Evolutionary conservation across 2,329 filamentous ascomycete species (phyloP).

Genomic region (Talaromyces sp.): DNA sequence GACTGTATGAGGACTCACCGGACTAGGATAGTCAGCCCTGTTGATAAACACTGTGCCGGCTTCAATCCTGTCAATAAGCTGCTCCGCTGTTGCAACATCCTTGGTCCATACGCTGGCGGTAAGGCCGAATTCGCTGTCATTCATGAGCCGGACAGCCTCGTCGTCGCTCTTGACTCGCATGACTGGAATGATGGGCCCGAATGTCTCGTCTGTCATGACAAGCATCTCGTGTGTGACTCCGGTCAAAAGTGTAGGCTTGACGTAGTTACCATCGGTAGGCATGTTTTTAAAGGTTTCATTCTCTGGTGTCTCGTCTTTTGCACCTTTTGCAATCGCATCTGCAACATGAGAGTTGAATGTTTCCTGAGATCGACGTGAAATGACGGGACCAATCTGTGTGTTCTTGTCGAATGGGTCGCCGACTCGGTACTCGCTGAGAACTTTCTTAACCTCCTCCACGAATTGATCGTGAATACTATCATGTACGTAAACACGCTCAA

Average conservation of each 20-base stretch:
- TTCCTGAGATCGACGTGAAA: conserved; percentile 74
- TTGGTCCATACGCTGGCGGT: conserved; percentile 98
- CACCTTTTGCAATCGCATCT: conserved; percentile 79
- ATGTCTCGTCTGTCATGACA: conserved; percentile 92
- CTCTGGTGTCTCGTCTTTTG: conserved; percentile 76
- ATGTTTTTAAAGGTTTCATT: conserved; percentile 72
- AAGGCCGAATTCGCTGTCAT: conserved; percentile 88
- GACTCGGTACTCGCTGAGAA: conserved; percentile 75
- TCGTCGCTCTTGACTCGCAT: conserved; percentile 79
- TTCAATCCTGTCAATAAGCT: conserved; percentile 76
- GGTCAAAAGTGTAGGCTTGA: conserved; percentile 78
- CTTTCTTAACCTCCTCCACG: conserved; percentile 71
- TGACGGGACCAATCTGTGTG: conserved; percentile 83
- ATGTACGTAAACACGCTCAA: conserved; percentile 89
- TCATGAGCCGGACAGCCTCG: conserved; percentile 83
- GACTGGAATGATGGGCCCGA: conserved; percentile 86
- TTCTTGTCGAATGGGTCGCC: conserved; percentile 78
- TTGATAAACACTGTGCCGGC: conserved; percentile 97
- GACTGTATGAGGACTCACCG: conserved; percentile 58
- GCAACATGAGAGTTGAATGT: conserved; percentile 74
- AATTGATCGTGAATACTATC: conserved; percentile 81
- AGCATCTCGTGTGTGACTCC: conserved; percentile 77
- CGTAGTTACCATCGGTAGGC: conserved; percentile 79
- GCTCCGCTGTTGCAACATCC: conserved; percentile 69
- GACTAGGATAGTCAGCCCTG: conserved; percentile 84